Evolutionary conservation across 2,329 filamentous ascomycete genomes (phyloP), one percentile per base, ranked within the genome.

Genomic region (Cladorrhinum sp.): DNA sequence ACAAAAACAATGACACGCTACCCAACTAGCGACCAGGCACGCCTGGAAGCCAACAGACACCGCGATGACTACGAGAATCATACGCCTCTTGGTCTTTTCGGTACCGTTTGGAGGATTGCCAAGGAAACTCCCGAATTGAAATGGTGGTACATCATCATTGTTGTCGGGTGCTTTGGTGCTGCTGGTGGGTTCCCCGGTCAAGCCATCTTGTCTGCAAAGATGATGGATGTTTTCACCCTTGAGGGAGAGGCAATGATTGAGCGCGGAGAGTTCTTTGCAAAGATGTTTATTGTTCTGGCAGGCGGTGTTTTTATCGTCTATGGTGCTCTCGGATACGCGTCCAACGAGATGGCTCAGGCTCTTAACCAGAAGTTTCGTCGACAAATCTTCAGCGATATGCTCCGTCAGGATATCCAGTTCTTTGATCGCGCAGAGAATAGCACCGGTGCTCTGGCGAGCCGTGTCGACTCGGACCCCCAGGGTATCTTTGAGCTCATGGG

Each of bases 261-360:
- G 1, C 68, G 68, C 1, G 82, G 80, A 8, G 76, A 85, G 66
- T 84, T 84, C 65, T 84, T 76, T 71, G 77, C 82, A 0, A 72
- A 77, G 56, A 84, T 85, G 81, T 85, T 85, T 55, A 75, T 80
- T 50, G 71, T 77, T 1, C 66, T 80, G 59, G 75, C 79, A 3
- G 70, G 72, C 2, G 79, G 74, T 2, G 73, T 75, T n/a, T 71
- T 80, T 1, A 52, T 81, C 1, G 72, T 75, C 9, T 84, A 84
- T 65, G 75, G 75, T 51, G 51, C 66, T 8, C 65, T 77, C 36
- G 76, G 77, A 1, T 75, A 67, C 60, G 51, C 69, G 1, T 73
- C 74, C 14, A 78, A 77, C 59, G 62, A 67, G 5, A 67, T 75
- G 9, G 67, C 73, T 3, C 49, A 57, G 58, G 62, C 59, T 0